A percentile compares a stretch with the other conserved stretches of the same genome.
These are phyloP conservation scores for Periconia sp. DNA, from an alignment of 2,329 filamentous ascomycete species.

Conservation along the genomic window DNA sequence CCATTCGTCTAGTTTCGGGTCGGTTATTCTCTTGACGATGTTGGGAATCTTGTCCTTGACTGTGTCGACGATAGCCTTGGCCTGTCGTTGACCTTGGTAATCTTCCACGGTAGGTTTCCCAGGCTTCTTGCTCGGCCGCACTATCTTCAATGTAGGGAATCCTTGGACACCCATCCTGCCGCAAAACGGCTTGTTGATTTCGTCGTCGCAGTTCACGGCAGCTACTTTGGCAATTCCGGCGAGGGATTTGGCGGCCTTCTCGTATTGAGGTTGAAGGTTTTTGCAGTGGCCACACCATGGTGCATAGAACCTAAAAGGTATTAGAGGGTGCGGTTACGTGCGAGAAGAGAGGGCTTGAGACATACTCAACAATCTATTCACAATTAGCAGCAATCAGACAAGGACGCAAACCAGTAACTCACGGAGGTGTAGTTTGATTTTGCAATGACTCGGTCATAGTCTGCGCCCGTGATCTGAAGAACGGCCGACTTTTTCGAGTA, in stretches of 20 bases:
- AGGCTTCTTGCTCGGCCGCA: slow-evolving; percentile 79
- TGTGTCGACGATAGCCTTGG: slow-evolving; percentile 85
- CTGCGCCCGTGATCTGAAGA: slow-evolving; percentile 75
- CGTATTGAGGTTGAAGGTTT: slow-evolving; percentile 92
- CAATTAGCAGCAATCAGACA: not conserved
- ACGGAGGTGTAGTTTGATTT: slow-evolving; percentile 92
- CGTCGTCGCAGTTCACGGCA: slow-evolving; percentile 92
- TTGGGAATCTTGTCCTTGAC: slow-evolving; percentile 89
- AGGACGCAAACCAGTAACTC: slow-evolving; percentile 44
- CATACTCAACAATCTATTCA: slow-evolving; percentile 43
- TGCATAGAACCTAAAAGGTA: slow-evolving; percentile 80
- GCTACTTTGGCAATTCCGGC: slow-evolving; percentile 93
- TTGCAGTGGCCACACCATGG: slow-evolving; percentile 98
- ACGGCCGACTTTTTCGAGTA: slow-evolving; percentile 89
- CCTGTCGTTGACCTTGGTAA: slow-evolving; percentile 80
- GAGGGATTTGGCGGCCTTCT: slow-evolving; percentile 87
- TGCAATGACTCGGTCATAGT: slow-evolving; percentile 79
- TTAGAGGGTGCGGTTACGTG: slow-evolving; percentile 4
- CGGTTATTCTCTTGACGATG: slow-evolving; percentile 78
- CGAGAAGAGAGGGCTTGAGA: not conserved
- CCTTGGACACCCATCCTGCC: slow-evolving; percentile 84
- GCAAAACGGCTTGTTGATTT: slow-evolving; percentile 87
- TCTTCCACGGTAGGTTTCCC: slow-evolving; percentile 84
- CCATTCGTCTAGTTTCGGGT: slow-evolving; percentile 78
- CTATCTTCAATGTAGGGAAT: slow-evolving; percentile 94